These are phyloP conservation scores for Noccaea bulbosa DNA, from an alignment of 345 rosid genomes.

Conservation along the genomic window DNA sequence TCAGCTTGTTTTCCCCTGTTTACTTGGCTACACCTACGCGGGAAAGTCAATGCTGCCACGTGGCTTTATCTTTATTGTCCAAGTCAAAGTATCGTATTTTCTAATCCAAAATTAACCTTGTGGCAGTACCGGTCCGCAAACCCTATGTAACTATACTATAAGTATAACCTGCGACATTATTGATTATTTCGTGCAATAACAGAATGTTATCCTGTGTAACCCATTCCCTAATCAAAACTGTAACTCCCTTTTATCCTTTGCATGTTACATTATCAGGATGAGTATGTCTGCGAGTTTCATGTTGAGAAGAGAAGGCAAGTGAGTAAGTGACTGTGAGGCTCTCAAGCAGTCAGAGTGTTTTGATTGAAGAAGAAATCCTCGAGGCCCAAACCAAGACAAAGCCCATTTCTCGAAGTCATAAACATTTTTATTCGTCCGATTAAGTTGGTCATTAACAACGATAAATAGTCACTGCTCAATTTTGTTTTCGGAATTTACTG, in stretches of 20 bases:
- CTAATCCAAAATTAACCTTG: neutral
- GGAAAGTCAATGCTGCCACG: conserved; percentile 38
- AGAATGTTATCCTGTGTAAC: no score
- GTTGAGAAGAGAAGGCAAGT: neutral
- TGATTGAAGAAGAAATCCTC: neutral
- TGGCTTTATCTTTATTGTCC: conserved; percentile 13
- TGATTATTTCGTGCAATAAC: no score
- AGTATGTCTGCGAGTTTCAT: neutral
- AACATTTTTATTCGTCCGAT: no score
- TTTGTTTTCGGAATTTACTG: no score
- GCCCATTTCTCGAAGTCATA: neutral
- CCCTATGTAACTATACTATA: no score
- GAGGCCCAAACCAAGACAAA: neutral
- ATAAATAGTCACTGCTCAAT: no score
- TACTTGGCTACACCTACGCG: conserved; percentile 32
- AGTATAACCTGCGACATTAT: no score
- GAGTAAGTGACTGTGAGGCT: no score
- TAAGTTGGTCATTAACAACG: no score
- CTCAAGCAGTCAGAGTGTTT: neutral
- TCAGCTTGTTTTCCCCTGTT: conserved; percentile 4
- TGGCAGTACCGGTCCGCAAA: neutral
- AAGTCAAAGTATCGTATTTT: conserved; percentile 1
- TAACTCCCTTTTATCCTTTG: no score
- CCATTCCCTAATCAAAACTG: no score
- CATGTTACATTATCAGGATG: no score